Base-by-base conservation (phyloP, 345 rosid species). In the Physaria fendleri region DNA sequence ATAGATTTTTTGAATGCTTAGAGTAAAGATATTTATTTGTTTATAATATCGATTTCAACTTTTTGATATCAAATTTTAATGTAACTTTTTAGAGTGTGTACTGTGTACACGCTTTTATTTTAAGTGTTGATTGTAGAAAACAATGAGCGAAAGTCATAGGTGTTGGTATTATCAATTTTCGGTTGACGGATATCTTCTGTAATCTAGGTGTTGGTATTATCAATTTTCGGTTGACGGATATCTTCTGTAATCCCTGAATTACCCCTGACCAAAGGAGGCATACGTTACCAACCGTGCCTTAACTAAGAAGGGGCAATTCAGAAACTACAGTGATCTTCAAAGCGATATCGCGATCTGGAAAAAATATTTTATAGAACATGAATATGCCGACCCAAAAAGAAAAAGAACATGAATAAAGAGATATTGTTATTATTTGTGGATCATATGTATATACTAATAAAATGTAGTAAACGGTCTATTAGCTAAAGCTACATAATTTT, bases 401-500 rank as follows among this genome's bases (percentile, higher is more conserved):
- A n/a, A n/a, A n/a, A n/a, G n/a, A n/a, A n/a, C n/a, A n/a, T n/a
- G n/a, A n/a, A n/a, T n/a, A n/a, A n/a, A n/a, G n/a, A n/a, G n/a
- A n/a, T n/a, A n/a, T n/a, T n/a, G n/a, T n/a, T n/a, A n/a, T n/a
- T n/a, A n/a, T n/a, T n/a, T n/a, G n/a, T n/a, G 27, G 40, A 62
- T 52, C 52, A 45, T 33, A 56, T 22, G 4, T 22, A 22, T 22
- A 22, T 22, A 2, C 12, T 40, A 6, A 14, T 25, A 43, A 24
- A 60, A 46, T 47, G 45, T 47, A 27, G 45, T 35, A 67, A 67
- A 67, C 18, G 38, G 72, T 51, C 45, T 51, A 39, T 59, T 23
- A 67, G 24, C 24, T 29, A 59, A 42, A 59, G 39, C 61, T 25
- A 59, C 24, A 44, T n/a, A 33, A 11, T 68, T 68, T 49, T 52